phyloP scores from a whole-genome alignment of 2,329 filamentous ascomycete genomes.

The Aureobasidium uvarum region DNA sequence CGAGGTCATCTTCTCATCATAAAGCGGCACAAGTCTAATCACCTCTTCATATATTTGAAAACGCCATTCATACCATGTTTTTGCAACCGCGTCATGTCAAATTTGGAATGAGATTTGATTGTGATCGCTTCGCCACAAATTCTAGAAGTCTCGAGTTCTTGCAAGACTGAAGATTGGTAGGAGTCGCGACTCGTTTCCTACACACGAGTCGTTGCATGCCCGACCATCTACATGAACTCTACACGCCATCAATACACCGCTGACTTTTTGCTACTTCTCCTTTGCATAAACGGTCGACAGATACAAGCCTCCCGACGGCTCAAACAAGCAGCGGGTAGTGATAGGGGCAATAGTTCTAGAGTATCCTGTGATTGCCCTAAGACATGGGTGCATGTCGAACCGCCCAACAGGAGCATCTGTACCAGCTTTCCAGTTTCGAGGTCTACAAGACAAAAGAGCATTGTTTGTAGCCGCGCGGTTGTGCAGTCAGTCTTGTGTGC shows the following conservation, averaged over 20 bases:
- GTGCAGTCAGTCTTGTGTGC: background rate
- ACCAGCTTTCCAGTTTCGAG: background rate
- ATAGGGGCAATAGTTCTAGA: conserved; percentile 20
- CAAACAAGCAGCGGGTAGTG: background rate
- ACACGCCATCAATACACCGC: background rate
- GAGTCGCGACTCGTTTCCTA: too few species aligned
- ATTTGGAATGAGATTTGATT: conserved; percentile 8
- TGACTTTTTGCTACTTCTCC: background rate
- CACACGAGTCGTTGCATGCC: background rate
- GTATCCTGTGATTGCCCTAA: conserved; percentile 8
- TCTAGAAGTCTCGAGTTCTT: background rate
- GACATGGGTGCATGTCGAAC: background rate
- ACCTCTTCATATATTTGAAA: conserved; percentile 8
- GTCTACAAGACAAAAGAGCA: background rate
- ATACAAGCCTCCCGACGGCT: conserved; percentile 10
- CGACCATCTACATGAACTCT: background rate
- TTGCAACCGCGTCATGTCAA: conserved; percentile 1
- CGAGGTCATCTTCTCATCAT: background rate
- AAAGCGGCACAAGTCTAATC: conserved; percentile 20
- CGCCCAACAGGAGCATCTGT: background rate
- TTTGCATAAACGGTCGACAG: background rate
- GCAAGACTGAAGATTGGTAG: background rate
- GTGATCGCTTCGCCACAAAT: background rate
- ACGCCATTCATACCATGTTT: background rate
- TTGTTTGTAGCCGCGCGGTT: conserved; percentile 7